Percentiles rank a stretch among this genome's conserved stretches.
phyloP scores from a whole-genome alignment of 139 green algal genomes.

The Picochlorum sp. region DNA sequence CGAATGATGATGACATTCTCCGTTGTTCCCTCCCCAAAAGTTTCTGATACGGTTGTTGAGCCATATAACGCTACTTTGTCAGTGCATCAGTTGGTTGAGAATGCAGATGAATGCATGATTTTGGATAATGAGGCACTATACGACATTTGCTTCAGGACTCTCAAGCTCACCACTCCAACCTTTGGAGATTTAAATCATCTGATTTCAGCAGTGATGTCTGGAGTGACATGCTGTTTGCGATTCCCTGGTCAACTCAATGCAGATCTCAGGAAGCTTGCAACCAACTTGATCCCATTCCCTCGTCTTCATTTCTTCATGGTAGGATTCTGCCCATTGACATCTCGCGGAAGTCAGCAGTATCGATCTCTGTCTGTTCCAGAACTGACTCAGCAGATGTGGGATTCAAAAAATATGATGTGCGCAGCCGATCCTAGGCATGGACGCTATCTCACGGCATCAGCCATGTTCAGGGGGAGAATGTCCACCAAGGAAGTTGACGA shows the following conservation, averaged over 20 bases:
- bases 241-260: conserved; percentile 99
- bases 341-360: conserved; percentile 94
- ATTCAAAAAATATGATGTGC: conserved; percentile 99
- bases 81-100: conserved; percentile 99
- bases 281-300: conserved; percentile 99
- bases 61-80: conserved; percentile 99
- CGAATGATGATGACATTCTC: conserved; percentile 99
- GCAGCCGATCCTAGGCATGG: conserved; percentile 94
- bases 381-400: conserved; percentile 99
- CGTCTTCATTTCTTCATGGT: conserved; percentile 99
- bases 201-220: conserved; percentile 98
- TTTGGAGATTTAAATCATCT: conserved; percentile 98
- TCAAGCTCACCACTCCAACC: conserved; percentile 97
- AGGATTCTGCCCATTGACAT: conserved; percentile 93
- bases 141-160: conserved; percentile 99
- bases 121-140: conserved; percentile 98
- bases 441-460: conserved; percentile 94
- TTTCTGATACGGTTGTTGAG: conserved; percentile 99
- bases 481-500: conserved; percentile 98
- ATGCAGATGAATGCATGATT: conserved; percentile 99
- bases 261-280: conserved; percentile 97
- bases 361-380: conserved; percentile 92
- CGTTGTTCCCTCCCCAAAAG: conserved; percentile 97
- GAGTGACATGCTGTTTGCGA: conserved; percentile 97
- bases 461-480: conserved; percentile 94